phyloP scores from a whole-genome alignment of 1,284 basidiomycete genomes.

The Ganoderma lucidum region DNA sequence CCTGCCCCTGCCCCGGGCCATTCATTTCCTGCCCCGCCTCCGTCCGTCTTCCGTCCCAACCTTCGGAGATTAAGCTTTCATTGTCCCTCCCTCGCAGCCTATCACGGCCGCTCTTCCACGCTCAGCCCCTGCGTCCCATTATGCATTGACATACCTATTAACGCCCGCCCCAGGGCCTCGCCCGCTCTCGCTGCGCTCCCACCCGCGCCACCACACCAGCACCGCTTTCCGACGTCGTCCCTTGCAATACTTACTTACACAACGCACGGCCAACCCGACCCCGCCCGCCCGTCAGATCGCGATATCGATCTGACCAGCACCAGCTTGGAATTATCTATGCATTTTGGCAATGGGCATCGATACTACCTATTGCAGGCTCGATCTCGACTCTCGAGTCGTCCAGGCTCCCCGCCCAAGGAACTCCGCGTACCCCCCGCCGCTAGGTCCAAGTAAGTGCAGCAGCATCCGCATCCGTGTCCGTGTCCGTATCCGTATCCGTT shows the following conservation, averaged over 20 bases:
- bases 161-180: neutral
- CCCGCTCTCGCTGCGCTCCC: constrained; percentile 2
- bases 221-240: neutral
- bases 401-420: neutral
- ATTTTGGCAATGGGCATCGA: too few relatives aligned
- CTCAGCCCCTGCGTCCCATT: neutral
- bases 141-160: too few relatives aligned
- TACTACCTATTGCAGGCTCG: neutral
- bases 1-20: too few relatives aligned
- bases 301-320: too few relatives aligned
- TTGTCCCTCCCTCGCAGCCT: constrained; percentile 5
- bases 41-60: neutral
- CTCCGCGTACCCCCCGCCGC: neutral
- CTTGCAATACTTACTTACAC: too few relatives aligned
- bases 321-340: too few relatives aligned
- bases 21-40: neutral
- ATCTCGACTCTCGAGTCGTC: neutral
- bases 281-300: too few relatives aligned
- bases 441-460: neutral
- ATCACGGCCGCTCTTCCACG: neutral
- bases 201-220: neutral
- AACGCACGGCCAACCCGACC: too few relatives aligned
- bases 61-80: constrained; percentile 1
- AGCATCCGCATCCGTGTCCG: too few relatives aligned
- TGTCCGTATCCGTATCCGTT: neutral